These are phyloP conservation scores for Allium cepa DNA, from an alignment of 106 monocot species.

Conservation along the genomic window DNA sequence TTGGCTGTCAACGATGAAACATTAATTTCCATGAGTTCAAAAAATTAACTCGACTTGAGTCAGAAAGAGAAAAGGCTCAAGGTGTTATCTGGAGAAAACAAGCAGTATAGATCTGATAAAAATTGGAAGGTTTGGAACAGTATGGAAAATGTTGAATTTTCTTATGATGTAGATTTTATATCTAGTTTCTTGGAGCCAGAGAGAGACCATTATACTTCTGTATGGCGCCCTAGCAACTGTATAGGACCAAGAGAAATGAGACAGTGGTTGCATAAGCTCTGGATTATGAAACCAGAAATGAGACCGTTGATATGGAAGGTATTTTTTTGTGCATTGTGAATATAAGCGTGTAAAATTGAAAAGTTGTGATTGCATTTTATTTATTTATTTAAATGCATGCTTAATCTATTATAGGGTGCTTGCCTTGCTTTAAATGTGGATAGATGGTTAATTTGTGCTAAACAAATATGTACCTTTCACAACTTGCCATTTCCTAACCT, in stretches of 20 bases:
- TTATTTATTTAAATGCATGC: no score
- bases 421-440: slow-evolving; percentile 71
- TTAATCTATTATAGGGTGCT: slow-evolving; percentile 51
- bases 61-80: slow-evolving; percentile 56
- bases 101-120: slow-evolving; percentile 6
- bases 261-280: slow-evolving; percentile 81
- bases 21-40: slow-evolving; percentile 10
- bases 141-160: slow-evolving; percentile 35
- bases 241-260: slow-evolving; percentile 94
- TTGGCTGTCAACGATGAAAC: slow-evolving; percentile 48
- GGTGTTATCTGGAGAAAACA: slow-evolving; percentile 11
- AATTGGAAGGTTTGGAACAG: slow-evolving; percentile 12
- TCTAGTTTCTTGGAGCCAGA: slow-evolving; percentile 68
- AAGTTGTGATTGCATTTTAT: no score
- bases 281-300: slow-evolving; percentile 67
- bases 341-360: no score
- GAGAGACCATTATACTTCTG: slow-evolving; percentile 69
- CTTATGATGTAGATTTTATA: slow-evolving; percentile 76
- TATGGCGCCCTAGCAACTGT: slow-evolving; percentile 76
- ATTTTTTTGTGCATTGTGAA: not conserved
- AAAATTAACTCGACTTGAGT: slow-evolving; percentile 36
- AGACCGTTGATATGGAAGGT: slow-evolving; percentile 88
- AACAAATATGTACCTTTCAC: slow-evolving; percentile 61
- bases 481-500: slow-evolving; percentile 58
- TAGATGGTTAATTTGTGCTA: slow-evolving; percentile 54